Conservation (phyloP, 2,329 filamentous ascomycete genomes). For the Trichoderma sp. region DNA sequence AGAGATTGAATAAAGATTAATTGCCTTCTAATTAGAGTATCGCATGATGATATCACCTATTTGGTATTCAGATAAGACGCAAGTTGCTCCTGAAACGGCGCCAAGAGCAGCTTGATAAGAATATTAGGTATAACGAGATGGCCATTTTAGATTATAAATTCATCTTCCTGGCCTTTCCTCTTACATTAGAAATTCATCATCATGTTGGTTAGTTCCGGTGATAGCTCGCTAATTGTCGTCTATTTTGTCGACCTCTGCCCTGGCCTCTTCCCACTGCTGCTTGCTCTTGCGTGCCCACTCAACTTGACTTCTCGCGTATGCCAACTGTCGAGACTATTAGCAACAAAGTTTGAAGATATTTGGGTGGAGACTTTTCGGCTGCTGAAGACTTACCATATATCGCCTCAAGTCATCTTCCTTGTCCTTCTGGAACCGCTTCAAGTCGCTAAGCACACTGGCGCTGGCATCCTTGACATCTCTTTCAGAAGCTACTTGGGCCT, state of each 20-base stretch:
- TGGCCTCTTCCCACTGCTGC: constrained; percentile 90
- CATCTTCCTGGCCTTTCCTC: background rate
- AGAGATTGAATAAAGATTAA: background rate
- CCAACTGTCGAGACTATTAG: constrained; percentile 60
- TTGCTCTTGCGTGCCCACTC: constrained; percentile 91
- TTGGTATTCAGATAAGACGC: constrained; percentile 8
- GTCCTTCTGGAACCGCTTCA: constrained; percentile 90
- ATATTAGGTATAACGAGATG: background rate
- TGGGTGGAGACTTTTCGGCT: background rate
- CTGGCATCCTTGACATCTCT: constrained; percentile 94
- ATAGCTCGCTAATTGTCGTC: constrained; percentile 53
- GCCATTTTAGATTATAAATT: background rate
- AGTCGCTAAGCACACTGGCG: constrained; percentile 80
- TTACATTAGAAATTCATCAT: background rate
- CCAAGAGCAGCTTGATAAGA: background rate
- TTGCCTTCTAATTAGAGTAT: constrained; percentile 8
- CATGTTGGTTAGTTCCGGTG: background rate
- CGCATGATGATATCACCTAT: background rate
- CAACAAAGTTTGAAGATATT: background rate
- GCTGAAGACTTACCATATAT: constrained; percentile 79
- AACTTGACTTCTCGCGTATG: constrained; percentile 88
- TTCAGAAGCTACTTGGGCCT: constrained; percentile 83
- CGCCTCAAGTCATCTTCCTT: constrained; percentile 92
- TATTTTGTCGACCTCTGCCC: constrained; percentile 85
- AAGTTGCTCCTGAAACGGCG: background rate